Base-by-base conservation (phyloP, 257 asterid species). In the Striga asiatica region DNA sequence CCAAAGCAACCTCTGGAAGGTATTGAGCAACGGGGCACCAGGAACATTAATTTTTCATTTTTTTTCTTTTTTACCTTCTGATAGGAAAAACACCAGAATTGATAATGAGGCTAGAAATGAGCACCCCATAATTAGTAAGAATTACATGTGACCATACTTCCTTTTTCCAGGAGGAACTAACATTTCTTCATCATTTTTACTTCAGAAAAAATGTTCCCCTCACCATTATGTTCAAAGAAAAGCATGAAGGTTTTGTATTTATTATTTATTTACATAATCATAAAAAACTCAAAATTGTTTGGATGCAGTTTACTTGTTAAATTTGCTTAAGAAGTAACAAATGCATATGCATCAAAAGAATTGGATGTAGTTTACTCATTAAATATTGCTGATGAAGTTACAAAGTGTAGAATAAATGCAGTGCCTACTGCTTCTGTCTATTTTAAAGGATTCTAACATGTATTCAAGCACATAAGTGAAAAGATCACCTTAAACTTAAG, bases 401-500 rank as follows among this genome's bases (percentile, higher is more conserved):
- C n/a, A 42, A 19, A 11, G 2, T 42, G n/a, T n/a, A n/a, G n/a
- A n/a, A n/a, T n/a, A n/a, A 42, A 47, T 54, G 45, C 2, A 46
- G 19, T 34, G 47, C 31, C 37, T 12, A 52, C 45, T 35, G 47
- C 21, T 56, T 56, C 46, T 39, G 21, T 13, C 21, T 62, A 61
- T 19, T 61, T 55, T 42, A 54, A 37, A 50, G 35, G 35, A 43
- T 24, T n/a, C 12, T 16, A 23, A 32, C 5, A 3, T 29, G 32
- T 54, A 21, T 14, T 56, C 43, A 46, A 56, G 60, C 23, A 56
- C 52, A 17, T 56, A 57, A 4, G 28, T 19, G 21, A 16, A 39
- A 41, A 69, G 27, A 27, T 61, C 56, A 75, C 81, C 81, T 75
- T 62, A 66, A 75, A 71, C 31, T 67, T 57, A 56, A 76, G 66